A percentile compares a stretch with the other conserved stretches of the same genome.
These are phyloP conservation scores for Orbilia blumenaviensis DNA, from an alignment of 2,329 filamentous ascomycete genomes.

Conservation along the genomic window DNA sequence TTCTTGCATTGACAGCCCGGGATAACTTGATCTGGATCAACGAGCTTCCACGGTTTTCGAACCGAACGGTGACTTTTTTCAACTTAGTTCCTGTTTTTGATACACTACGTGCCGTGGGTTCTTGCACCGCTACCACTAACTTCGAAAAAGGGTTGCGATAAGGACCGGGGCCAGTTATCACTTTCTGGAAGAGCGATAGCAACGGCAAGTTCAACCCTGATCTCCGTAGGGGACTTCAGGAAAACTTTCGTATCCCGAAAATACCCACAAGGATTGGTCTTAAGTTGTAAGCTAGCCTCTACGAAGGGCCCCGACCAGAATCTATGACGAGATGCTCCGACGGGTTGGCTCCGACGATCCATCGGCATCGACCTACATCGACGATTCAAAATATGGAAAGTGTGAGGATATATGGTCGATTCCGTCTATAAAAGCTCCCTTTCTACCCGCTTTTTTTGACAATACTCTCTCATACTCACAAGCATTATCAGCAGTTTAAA, in stretches of 20 bases:
- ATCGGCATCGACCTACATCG: constrained; percentile 10
- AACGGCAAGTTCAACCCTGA: constrained; percentile 19
- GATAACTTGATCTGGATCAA: constrained; percentile 21
- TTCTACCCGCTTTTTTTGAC: constrained; percentile 10
- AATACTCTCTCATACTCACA: constrained; percentile 14
- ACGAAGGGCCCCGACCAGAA: too few relatives aligned
- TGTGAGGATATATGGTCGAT: background rate
- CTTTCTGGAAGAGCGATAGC: constrained; percentile 48
- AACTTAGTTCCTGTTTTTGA: background rate
- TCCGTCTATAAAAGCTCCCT: constrained; percentile 47
- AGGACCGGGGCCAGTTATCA: constrained; percentile 31
- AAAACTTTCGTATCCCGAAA: constrained; percentile 12
- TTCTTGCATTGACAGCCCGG: constrained; percentile 24
- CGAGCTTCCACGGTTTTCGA: constrained; percentile 3
- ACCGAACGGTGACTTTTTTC: constrained; percentile 37
- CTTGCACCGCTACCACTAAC: background rate
- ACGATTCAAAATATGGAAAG: constrained; percentile 9
- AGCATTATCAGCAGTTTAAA: constrained; percentile 19
- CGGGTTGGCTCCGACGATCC: background rate
- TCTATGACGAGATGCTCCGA: constrained; percentile 13
- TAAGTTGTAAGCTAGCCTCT: too few relatives aligned
- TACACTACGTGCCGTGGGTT: constrained; percentile 23
- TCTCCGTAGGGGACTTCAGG: constrained; percentile 40
- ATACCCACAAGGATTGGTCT: too few relatives aligned
- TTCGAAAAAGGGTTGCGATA: constrained; percentile 22